Base-by-base conservation (phyloP, 805 yeast genomes). In the Saccharomyces mikatae region DNA sequence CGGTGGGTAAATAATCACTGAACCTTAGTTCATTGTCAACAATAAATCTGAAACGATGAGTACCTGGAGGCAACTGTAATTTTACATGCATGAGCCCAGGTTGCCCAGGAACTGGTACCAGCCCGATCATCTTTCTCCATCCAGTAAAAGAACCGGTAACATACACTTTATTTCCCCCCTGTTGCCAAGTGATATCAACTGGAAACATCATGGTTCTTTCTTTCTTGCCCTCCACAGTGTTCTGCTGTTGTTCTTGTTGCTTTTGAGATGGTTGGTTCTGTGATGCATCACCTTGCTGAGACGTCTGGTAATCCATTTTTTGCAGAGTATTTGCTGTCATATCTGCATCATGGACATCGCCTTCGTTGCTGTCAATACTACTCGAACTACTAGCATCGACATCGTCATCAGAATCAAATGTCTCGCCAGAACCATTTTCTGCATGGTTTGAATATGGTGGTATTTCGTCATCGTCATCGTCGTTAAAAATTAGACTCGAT, bases 61-160 rank as follows among this genome's bases (percentile, higher is more conserved):
- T 91, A 9, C 97, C 97, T 5, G 87, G 83, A 0, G 96, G 96
- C 49, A 89, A 72, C 46, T 88, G 87, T 50, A 89, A 74, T 51
- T 87, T 85, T 27, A 89, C 86, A 48, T 82, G 76, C 62, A 85
- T 84, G 2, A 66, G 41, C 10, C 68, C 69, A 4, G 70, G 71
- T 30, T 68, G 69, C 30, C 64, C 67, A 5, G 67, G 61, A 13
- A 71, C 71, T 9, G 74, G 72, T 30, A 78, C 78, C 62, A 94
- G 74, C 44, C 96, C 96, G 65, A 92, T 91, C 98, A 94, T 92
- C 71, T 91, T 92, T 61, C 97, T 78, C 98, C 99, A 94, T 3
- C 96, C 97, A 0, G 99, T 94, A 72, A 92, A 92, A 0, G 97
- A 87, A 50, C 99, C 99, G 36, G 97, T 94, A 13, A 92, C 96